Base-by-base conservation (phyloP, 176 grass and related monocot species). In the Rhynchospora tenuis region DNA sequence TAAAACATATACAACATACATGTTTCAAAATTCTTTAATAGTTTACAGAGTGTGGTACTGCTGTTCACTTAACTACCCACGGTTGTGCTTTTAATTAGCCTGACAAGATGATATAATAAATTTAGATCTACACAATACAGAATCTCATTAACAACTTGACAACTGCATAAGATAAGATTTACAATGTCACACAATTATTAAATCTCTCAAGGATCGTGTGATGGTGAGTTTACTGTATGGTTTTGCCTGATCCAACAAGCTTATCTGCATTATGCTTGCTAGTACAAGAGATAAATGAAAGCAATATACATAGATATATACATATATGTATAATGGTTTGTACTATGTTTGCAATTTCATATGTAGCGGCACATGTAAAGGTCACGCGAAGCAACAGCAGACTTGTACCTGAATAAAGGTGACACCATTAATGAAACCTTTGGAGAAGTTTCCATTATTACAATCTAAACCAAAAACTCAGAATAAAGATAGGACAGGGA, bases 371-470 rank as follows among this genome's bases (percentile, higher is more conserved):
- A 77, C 15, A 33, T 55, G 50, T 16, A 55, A 77, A 56, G 23
- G 24, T 77, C 48, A 31, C 26, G 14, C 24, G 14, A 12, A 26
- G 24, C 7, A 19, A 31, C 27, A 77, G 24, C 50, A 77, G 15
- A 77, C 26, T 77, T 56, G 73, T 77, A 56, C 50, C 46, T 54
- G 23, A 54, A 77, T 33, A 77, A 74, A 74, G 33, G 71, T 74
- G 5, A 22, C 71, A 74, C 44, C 47, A 74, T 74, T 52, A 74
- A 52, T 74, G 47, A 51, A 46, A 74, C 43, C 56, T 42, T 58
- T 80, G 23, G 68, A 72, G 68, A 72, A 46, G 17, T 79, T 59
- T 54, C 75, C 23, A 33, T 79, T 79, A 38, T 58, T 38, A 38
- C 23, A 50, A 15, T 59, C 19, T 29, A 12, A 55, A 20, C 5